Evolutionary conservation across 495 filamentous ascomycete species (phyloP), one percentile per base, ranked within the genome.

Genomic region (Hypoxylon crocopeplum): DNA sequence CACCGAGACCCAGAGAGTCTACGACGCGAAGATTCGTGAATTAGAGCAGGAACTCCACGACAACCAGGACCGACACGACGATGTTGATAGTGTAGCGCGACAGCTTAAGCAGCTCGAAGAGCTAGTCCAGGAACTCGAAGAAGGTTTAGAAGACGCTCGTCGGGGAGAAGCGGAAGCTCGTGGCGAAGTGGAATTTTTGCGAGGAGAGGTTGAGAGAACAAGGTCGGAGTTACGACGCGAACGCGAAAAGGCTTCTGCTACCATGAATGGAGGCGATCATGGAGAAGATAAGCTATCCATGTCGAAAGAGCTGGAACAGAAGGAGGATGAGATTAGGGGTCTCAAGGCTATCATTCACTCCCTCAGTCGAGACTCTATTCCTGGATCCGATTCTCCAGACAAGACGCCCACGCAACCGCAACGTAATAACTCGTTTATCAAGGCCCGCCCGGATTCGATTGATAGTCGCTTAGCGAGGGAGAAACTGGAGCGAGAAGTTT

Each of bases 321-420:
- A 93, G 65, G 95, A 98, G 61, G 95, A 98, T 59, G 94, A 98
- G 75, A 98, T 98, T 62, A 84, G 93, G 22, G 95, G 94, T 33
- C 77, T 98, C 46, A 98, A 98, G 74, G 94, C 94, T 29, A 98
- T 98, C 66, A 97, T 98, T 41, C 94, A 98, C 72, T 96, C 92
- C 7, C 76, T 98, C 25, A 96, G 91, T 67, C 77, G 89, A 38
- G 90, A 88, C 80, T 74, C 79, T 49, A 84, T 82, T 44, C 84
- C 78, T 45, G 78, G 79, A 30, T 54, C 65, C 0, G 76, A 78
- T 38, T 68, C 73, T 48, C 54, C 75, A 2, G 73, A 75, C 15
- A 71, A 75, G 69, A 70, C 75, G 16, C 65, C 81, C 7, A 75
- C 70, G 16, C 75, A 73, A 38, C 68, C 74, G 24, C 69, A 74